phyloP scores from a whole-genome alignment of 2,329 filamentous ascomycete species.

The Graphilbum fragrans region DNA sequence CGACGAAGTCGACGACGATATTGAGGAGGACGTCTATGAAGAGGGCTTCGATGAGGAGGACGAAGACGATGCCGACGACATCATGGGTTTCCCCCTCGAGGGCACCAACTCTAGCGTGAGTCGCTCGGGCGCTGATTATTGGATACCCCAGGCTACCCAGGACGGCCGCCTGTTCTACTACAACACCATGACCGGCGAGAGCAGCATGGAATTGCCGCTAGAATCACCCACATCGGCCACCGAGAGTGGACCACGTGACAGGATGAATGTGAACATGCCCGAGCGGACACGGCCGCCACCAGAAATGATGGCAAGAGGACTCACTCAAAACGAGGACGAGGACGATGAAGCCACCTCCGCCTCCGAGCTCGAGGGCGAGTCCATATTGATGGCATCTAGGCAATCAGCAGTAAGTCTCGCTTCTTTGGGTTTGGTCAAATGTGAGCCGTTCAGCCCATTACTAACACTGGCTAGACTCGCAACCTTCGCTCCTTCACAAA shows the following conservation, averaged over 20 bases:
- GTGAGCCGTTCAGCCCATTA: not conserved
- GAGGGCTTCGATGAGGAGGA: slow-evolving; percentile 56
- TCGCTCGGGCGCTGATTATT: slow-evolving; percentile 86
- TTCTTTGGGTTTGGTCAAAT: not conserved
- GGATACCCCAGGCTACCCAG: slow-evolving; percentile 93
- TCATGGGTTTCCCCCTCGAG: slow-evolving; percentile 52
- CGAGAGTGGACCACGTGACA: slow-evolving; percentile 78
- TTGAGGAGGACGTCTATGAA: slow-evolving; percentile 56
- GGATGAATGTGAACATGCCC: slow-evolving; percentile 77
- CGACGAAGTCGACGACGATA: slow-evolving; percentile 47
- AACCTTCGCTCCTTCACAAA: slow-evolving; percentile 52
- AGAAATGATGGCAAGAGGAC: slow-evolving; percentile 79
- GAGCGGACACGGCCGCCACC: slow-evolving; percentile 82
- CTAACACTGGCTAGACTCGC: slow-evolving; percentile 30
- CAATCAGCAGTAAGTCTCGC: slow-evolving; percentile 51
- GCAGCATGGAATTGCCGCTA: slow-evolving; percentile 85
- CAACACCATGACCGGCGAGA: slow-evolving; percentile 93
- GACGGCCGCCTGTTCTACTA: slow-evolving; percentile 94
- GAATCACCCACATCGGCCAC: slow-evolving; percentile 73
- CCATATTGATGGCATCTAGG: slow-evolving; percentile 55
- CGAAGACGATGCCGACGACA: slow-evolving; percentile 34
- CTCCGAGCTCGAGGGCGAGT: slow-evolving; percentile 72
- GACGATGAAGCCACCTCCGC: slow-evolving; percentile 77
- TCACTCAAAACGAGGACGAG: slow-evolving; percentile 75
- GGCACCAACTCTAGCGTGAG: slow-evolving; percentile 43